Percentiles rank a stretch among this genome's conserved stretches.
Conservation (phyloP, 2,329 filamentous ascomycete genomes). For the Ceratocystis papillata region DNA sequence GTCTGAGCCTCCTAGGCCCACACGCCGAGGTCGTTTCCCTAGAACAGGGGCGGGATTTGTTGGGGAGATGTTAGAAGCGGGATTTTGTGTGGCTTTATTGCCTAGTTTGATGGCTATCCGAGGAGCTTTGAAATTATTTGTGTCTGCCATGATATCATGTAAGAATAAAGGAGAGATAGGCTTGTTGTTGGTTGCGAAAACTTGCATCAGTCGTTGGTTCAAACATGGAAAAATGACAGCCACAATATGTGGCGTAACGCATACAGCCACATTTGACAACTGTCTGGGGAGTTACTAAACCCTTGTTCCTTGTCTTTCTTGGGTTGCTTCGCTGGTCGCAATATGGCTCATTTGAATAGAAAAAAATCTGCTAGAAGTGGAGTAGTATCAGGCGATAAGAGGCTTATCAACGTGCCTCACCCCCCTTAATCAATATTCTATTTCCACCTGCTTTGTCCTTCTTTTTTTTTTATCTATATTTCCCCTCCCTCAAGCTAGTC, state of each 20-base stretch:
- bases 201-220: not conserved
- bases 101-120: slow-evolving; percentile 26
- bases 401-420: slow-evolving; percentile 21
- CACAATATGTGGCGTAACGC: not conserved
- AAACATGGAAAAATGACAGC: not conserved
- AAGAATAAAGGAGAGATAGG: not conserved
- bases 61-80: slow-evolving; percentile 4
- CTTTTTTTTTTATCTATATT: slow-evolving; percentile 11
- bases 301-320: not conserved
- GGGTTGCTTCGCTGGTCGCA: not conserved
- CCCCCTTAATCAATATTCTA: slow-evolving; percentile 3
- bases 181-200: not conserved
- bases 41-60: slow-evolving; percentile 21
- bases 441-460: slow-evolving; percentile 14
- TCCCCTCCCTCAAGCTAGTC: slow-evolving; percentile 4
- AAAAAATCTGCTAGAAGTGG: slow-evolving; percentile 23
- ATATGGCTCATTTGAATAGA: slow-evolving; percentile 14
- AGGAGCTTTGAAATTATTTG: slow-evolving; percentile 19
- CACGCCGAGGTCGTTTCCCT: slow-evolving; percentile 24
- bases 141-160: slow-evolving; percentile 17
- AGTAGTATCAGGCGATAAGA: slow-evolving; percentile 19
- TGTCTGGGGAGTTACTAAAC: not conserved
- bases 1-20: slow-evolving; percentile 24
- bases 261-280: not conserved
- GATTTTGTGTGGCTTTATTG: slow-evolving; percentile 17